A percentile compares a stretch with the other conserved stretches of the same genome.
These are phyloP conservation scores for Fusarium brachygibbosum DNA, from an alignment of 2,329 filamentous ascomycete species.

Conservation along the genomic window DNA sequence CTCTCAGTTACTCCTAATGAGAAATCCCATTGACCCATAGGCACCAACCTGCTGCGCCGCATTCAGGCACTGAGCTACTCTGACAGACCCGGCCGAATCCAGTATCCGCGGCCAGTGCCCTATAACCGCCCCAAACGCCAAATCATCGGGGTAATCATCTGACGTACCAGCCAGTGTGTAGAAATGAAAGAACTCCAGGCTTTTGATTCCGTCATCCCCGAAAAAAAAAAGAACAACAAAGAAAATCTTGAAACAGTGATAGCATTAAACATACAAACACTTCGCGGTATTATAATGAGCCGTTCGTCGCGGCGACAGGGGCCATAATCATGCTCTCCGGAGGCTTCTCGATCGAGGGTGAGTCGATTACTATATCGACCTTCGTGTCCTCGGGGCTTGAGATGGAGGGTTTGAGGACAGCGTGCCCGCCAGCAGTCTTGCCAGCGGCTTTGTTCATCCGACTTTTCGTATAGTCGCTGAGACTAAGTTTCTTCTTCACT, in stretches of 20 bases:
- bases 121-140: constrained; percentile 47
- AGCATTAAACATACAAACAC: constrained; percentile 46
- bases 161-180: constrained; percentile 47
- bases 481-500: constrained; percentile 75
- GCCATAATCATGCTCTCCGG: constrained; percentile 46
- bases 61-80: constrained; percentile 19
- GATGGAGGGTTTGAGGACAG: constrained; percentile 53
- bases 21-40: constrained; percentile 22
- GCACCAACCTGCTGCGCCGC: constrained; percentile 32
- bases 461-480: constrained; percentile 75
- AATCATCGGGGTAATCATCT: constrained; percentile 39
- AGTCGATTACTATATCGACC: constrained; percentile 53
- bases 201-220: constrained; percentile 48
- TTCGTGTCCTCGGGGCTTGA: constrained; percentile 56
- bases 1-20: constrained; percentile 18
- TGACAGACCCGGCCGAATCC: constrained; percentile 25
- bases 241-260: constrained; percentile 34
- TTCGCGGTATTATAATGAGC: constrained; percentile 47
- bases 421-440: constrained; percentile 49
- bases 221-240: constrained; percentile 35
- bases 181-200: constrained; percentile 51
- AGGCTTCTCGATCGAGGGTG: constrained; percentile 48
- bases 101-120: constrained; percentile 26
- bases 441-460: constrained; percentile 68
- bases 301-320: constrained; percentile 47